A percentile compares a stretch with the other conserved stretches of the same genome.
These are phyloP conservation scores for Psilocybe tampanensis DNA, from an alignment of 768 basidiomycete genomes.

Conservation along the genomic window DNA sequence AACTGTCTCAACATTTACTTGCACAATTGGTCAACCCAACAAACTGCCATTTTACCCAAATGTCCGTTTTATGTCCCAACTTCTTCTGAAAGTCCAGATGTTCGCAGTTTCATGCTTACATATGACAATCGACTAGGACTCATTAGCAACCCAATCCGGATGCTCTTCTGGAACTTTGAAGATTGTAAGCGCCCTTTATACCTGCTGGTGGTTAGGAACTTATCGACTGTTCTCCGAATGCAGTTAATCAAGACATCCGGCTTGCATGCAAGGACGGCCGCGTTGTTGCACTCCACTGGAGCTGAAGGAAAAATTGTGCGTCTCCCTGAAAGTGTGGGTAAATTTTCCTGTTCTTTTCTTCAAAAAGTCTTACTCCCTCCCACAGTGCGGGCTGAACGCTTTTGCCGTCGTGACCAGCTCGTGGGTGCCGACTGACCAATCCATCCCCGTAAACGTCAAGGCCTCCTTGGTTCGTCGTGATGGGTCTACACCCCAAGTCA, in stretches of 20 bases:
- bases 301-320: conserved; percentile 53
- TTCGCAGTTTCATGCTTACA: background rate
- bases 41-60: too few relatives aligned
- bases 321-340: conserved; percentile 52
- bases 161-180: conserved; percentile 42
- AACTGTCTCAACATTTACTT: too few relatives aligned
- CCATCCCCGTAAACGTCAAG: conserved; percentile 35
- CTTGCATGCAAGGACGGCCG: conserved; percentile 44
- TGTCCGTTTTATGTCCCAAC: background rate
- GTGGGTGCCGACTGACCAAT: conserved; percentile 46
- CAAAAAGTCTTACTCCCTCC: background rate
- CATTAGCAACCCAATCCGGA: conserved; percentile 16
- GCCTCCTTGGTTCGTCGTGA: conserved; percentile 33
- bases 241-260: conserved; percentile 46
- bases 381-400: conserved; percentile 41
- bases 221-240: conserved; percentile 44
- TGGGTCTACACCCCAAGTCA: conserved; percentile 35
- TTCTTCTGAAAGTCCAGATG: too few relatives aligned
- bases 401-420: conserved; percentile 44
- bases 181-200: conserved; percentile 37
- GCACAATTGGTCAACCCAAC: background rate
- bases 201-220: conserved; percentile 58
- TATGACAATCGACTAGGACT: background rate
- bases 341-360: background rate
- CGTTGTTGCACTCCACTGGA: conserved; percentile 38